Evolutionary conservation across 1,284 basidiomycete genomes (phyloP), one percentile per base, ranked within the genome.

Genomic region (Pseudozyma sp.): DNA sequence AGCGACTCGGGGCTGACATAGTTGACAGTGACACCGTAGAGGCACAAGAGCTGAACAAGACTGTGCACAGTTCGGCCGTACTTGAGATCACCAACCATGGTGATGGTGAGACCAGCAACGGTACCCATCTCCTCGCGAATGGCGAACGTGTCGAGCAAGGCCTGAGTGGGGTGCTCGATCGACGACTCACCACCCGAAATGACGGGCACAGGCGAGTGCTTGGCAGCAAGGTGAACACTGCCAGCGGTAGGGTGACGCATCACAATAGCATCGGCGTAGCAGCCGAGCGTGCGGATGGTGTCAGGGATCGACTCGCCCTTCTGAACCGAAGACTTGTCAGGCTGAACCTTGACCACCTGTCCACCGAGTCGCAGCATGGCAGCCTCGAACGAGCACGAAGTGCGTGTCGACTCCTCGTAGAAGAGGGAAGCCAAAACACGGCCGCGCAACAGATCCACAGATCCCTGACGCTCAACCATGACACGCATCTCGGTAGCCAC

Each of bases 331-430:
- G 94, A 96, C 11, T 89, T 89, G 59, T 93, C 92, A 3, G 90
- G 90, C 53, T 90, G 90, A 52, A 99, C 89, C 69, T 92, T 89
- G 34, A 98, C 92, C 45, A 99, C 96, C 82, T 96, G 91, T 43
- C 97, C 97, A 53, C 97, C 97, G 79, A 94, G 94, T 56, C 97
- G 91, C 86, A 96, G 95, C 97, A 99, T 99, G 13, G 97, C 97
- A 9, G 96, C 93, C 85, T 99, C 96, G 83, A 99, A 99, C n/a
- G 96, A 98, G 14, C 75, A 76, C 42, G 80, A 82, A 1, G 97
- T 99, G 57, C 97, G 89, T 1, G 97, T 99, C 10, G 95, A 97
- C 2, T 97, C 94, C 85, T 99, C 97, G 86, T 96, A 99, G 89
- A 99, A 99, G 43, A 97, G 86, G n/a, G 92, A 96, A 83, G 93